Base-by-base conservation (phyloP, 1,284 basidiomycete genomes). In the Paramarasmius palmivorus region DNA sequence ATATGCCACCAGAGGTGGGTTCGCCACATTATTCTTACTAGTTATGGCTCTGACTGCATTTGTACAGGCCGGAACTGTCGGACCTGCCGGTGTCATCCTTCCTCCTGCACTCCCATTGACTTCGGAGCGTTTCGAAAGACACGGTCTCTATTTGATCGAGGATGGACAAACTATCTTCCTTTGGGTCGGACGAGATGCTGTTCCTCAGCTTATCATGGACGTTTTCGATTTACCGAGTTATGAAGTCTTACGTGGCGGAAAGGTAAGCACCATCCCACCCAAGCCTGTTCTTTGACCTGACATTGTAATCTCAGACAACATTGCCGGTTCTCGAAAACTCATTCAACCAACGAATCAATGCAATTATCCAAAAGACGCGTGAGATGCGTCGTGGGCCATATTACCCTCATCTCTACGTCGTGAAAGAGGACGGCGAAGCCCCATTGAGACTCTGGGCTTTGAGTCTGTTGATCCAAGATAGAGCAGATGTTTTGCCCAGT, bases 161-260 rank as follows among this genome's bases (percentile, higher is more conserved):
- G 95, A 99, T 68, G 93, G 93, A 0, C 97, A 98, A 73, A 95
- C 93, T 45, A 92, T 99, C 64, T 98, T 99, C 86, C 79, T 99
- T 42, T 99, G 94, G 92, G 84, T 99, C 50, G 97, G 97, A 6
- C 86, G 95, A 29, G 96, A 98, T 66, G 94, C 97, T 4, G 95
- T 99, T 19, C 93, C 95, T 2, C 92, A 96, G 66, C 84, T 99
- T 48, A 78, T 98, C 55, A 77, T 89, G 77, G 97, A 99, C 65
- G 96, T 98, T 8, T 99, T 99, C 72, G 88, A 93, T 66, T 78
- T 97, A 39, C 88, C 92, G 0, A 90, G 75, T 62, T 98, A 98
- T 68, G 90, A 92, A 46, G 87, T 89, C 29, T 76, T 99, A 52
- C 86, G 89, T 45, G 93, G 93, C 42, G 97, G 96, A 63, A 99